Evolutionary conservation across 495 filamentous ascomycete species (phyloP).

Genomic region (Halenospora varia): DNA sequence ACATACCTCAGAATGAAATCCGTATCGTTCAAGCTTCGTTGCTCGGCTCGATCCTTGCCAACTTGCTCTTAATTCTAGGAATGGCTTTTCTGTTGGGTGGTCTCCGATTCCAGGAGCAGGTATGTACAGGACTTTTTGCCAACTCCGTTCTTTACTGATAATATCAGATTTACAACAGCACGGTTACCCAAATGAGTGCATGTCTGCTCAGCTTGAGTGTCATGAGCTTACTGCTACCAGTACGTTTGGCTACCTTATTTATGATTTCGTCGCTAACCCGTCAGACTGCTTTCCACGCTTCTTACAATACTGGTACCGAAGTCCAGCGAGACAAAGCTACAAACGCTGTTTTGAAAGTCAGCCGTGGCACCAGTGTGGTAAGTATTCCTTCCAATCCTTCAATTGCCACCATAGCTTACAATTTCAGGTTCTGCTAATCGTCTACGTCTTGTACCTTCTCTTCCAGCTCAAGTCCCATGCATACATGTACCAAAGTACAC

Average conservation of each 20-base stretch:
- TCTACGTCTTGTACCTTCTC: constrained; percentile 80
- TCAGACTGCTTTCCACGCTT: constrained; percentile 86
- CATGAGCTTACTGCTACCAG: constrained; percentile 75
- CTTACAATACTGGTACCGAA: constrained; percentile 62
- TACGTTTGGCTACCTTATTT: constrained; percentile 27
- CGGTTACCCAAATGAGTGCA: constrained; percentile 92
- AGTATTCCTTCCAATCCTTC: constrained; percentile 23
- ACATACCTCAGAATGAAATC: constrained; percentile 64
- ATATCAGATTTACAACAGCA: constrained; percentile 81
- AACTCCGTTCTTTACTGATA: constrained; percentile 19
- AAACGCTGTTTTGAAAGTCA: constrained; percentile 69
- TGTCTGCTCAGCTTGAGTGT: constrained; percentile 87
- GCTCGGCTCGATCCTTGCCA: constrained; percentile 83
- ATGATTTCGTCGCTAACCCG: constrained; percentile 1
- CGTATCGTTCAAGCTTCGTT: constrained; percentile 85
- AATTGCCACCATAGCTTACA: constrained; percentile 4
- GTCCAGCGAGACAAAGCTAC: constrained; percentile 55
- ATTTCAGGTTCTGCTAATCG: constrained; percentile 60
- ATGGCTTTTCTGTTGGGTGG: constrained; percentile 89
- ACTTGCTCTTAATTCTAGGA: constrained; percentile 81
- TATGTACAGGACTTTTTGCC: constrained; percentile 18
- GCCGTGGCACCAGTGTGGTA: constrained; percentile 86
- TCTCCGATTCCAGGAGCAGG: constrained; percentile 82
- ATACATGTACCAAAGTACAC: constrained; percentile 87
- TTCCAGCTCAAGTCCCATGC: constrained; percentile 92